Conservation (phyloP, 2,329 filamentous ascomycete genomes). For the Pseudocercospora fijiensis region DNA sequence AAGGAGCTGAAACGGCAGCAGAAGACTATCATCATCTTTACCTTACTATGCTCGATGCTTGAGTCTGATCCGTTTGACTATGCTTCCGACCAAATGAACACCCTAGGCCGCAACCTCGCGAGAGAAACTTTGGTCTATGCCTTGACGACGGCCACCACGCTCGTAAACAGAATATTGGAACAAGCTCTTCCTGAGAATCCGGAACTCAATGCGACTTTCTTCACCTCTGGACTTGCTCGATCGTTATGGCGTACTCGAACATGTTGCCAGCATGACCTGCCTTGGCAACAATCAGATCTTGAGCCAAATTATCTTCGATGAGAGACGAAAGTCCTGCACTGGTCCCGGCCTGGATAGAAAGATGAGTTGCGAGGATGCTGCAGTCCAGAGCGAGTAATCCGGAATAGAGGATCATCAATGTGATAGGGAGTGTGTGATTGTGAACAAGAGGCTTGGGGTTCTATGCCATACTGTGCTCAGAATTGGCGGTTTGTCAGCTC, state of each 20-base stretch:
- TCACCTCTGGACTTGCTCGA: conserved; percentile 24
- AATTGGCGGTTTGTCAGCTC: not conserved
- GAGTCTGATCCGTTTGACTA: not conserved
- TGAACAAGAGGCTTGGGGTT: conserved; percentile 38
- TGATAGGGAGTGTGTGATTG: conserved; percentile 42
- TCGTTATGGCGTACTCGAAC: conserved; percentile 25
- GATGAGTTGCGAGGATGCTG: conserved; percentile 46
- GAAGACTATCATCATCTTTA: no score
- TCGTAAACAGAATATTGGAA: conserved; percentile 25
- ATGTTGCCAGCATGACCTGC: conserved; percentile 39
- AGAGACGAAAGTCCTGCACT: conserved; percentile 50
- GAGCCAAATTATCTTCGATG: conserved; percentile 54
- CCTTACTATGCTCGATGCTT: conserved; percentile 13
- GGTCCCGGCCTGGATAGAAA: conserved; percentile 42
- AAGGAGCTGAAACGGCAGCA: no score
- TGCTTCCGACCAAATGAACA: conserved; percentile 7
- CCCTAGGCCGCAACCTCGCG: conserved; percentile 24
- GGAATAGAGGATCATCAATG: conserved; percentile 48
- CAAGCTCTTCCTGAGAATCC: conserved; percentile 26
- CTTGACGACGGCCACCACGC: conserved; percentile 20
- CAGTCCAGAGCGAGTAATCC: conserved; percentile 51
- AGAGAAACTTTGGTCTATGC: conserved; percentile 21
- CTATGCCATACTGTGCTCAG: not conserved
- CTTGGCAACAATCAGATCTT: conserved; percentile 55
- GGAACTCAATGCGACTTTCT: conserved; percentile 26